These are phyloP conservation scores for Kitagawia praeruptora DNA, from an alignment of 129 eudicot genomes.

Conservation along the genomic window DNA sequence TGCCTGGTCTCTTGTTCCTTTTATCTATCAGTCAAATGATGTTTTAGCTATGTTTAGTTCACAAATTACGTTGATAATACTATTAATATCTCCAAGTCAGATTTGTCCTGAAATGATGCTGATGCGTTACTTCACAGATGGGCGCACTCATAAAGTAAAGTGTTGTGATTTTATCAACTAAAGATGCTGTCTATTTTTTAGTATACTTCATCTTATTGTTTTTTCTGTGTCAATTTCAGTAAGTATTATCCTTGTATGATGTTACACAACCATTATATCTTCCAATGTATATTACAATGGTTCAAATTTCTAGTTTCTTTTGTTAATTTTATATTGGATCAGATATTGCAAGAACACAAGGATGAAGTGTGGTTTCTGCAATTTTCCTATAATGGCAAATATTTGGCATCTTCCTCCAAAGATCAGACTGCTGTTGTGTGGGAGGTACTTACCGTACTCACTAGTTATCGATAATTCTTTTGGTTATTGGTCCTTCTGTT, in stretches of 20 bases:
- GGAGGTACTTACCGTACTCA: conserved; percentile 17
- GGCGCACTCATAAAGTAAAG: background rate
- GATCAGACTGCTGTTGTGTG: conserved; percentile 30
- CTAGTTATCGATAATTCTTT: background rate
- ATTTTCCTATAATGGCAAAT: conserved; percentile 35
- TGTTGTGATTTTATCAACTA: background rate
- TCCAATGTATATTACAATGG: background rate
- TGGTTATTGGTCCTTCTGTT: background rate
- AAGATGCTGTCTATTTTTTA: background rate
- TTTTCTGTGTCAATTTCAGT: background rate
- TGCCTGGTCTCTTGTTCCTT: background rate
- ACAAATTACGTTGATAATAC: background rate
- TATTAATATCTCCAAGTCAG: background rate
- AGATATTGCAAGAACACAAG: conserved; percentile 26
- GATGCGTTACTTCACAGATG: background rate
- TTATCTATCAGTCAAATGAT: background rate
- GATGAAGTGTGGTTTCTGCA: conserved; percentile 39
- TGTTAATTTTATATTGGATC: background rate
- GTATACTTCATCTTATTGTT: background rate
- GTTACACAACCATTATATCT: background rate
- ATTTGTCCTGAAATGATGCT: background rate
- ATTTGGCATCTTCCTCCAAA: conserved; percentile 37
- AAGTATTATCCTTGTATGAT: background rate
- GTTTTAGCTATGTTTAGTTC: background rate
- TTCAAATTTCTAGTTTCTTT: background rate